Percentiles rank a stretch among this genome's conserved stretches.
Conservation (phyloP, 169 alveolate genomes). For the Plasmodium inui region DNA sequence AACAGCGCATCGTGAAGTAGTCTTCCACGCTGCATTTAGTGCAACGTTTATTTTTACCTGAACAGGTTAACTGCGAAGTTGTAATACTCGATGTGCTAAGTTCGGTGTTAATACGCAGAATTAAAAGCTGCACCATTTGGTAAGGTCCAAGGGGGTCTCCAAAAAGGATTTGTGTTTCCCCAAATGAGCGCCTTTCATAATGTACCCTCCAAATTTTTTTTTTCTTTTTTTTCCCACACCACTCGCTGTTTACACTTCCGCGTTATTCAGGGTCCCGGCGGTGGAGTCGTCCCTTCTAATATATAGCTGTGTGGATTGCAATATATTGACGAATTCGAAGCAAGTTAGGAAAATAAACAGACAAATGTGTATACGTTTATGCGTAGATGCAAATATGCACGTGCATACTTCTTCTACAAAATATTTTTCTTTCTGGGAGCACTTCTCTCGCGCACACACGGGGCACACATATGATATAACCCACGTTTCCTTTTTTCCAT, state of each 20-base stretch:
- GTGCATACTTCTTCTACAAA: not conserved
- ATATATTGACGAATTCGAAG: conserved; percentile 60
- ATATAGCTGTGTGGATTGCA: conserved; percentile 47
- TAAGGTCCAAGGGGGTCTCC: not conserved
- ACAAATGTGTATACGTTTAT: not conserved
- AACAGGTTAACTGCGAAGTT: conserved; percentile 59
- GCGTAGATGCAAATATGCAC: not conserved
- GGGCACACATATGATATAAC: not conserved
- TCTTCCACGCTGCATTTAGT: not conserved
- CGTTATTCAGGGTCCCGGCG: conserved; percentile 42
- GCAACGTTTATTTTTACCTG: not conserved
- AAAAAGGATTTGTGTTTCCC: not conserved
- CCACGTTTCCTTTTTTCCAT: not conserved
- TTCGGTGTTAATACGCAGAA: conserved; percentile 64
- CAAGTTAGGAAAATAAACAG: conserved; percentile 37
- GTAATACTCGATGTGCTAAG: conserved; percentile 67
- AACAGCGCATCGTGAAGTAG: not conserved
- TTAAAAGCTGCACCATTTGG: conserved; percentile 65
- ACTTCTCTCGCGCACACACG: not conserved
- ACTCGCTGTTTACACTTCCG: not conserved
- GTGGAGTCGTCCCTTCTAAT: conserved; percentile 67
- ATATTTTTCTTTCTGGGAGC: not conserved
- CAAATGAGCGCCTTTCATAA: not conserved
- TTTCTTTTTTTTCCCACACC: not conserved
- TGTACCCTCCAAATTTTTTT: not conserved